Evolutionary conservation across 768 basidiomycete species (phyloP), one percentile per base, ranked within the genome.

Genomic region (Chalciporus sphaerocephalus): DNA sequence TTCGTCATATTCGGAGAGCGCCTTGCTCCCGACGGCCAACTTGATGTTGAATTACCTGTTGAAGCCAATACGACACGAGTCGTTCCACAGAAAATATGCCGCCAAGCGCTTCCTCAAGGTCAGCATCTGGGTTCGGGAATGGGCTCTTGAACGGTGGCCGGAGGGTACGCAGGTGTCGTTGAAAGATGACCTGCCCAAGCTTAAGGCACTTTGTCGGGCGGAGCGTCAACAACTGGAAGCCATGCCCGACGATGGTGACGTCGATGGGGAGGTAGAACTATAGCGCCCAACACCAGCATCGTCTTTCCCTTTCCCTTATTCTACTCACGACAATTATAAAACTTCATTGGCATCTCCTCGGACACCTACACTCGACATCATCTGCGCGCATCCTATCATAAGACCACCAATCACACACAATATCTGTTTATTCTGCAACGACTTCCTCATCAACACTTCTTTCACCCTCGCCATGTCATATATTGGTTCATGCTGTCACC

Each of bases 31-130:
- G 0, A 82, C 80, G 0, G 94, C 90, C 1, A 88, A 85, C 59
- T 57, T 88, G 51, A 92, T 96, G 87, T 61, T 96, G 55, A 87
- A 91, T 65, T 94, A 92, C 59, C 71, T 95, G 47, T 71, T 92
- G 42, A 77, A 85, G 55, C 79, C 85, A 3, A 62, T 85, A 40
- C 74, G 73, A 38, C 85, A 92, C 48, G 81, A 89, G 40, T 81
- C 81, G 22, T 85, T 96, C 61, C 83, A 79, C 72, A 87, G 86
- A 70, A 96, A 97, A 70, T 97, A 93, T 59, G 83, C 89, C 0
- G 76, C 80, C 22, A 91, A 86, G 69, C 85, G 80, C 40, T 91
- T 81, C 69, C 72, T 88, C 71, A 92, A 91, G 77, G 86, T 89
- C 24, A 91, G 90, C 57, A 71, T 84, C 40, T 91, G 79, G 66